Evolutionary conservation across 2,329 filamentous ascomycete genomes (phyloP), one percentile per base, ranked within the genome.

Genomic region (Diaporthe sp.): DNA sequence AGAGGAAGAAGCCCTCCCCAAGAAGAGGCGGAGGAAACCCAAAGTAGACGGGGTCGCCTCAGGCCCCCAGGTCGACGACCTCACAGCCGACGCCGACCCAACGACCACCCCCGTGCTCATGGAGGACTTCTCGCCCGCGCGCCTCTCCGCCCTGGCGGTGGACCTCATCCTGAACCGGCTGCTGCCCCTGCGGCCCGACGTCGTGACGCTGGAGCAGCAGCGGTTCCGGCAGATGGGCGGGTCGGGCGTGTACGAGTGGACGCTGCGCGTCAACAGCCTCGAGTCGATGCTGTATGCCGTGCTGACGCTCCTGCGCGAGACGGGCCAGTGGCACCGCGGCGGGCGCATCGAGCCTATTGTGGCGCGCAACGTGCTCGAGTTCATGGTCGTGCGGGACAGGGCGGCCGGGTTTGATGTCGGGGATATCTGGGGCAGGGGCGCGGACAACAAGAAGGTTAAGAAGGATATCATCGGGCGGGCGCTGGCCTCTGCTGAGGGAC

Each of bases 251-350:
- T 90, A 92, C 75, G 94, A 97, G 83, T 97, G 95, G 95, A 96
- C 94, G 4, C 81, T 97, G 54, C 87, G 94, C 1, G 94, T 97
- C 12, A 96, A 96, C 77, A 92, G 93, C 79, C 88, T 97, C 30
- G 95, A 97, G 82, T 91, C 91, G 5, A 97, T 97, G 91, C 83
- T 97, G 0, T 93, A 95, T 85, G 92, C 93, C 12, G 87, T 92
- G 17, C 82, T 96, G 50, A 86, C 88, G 68, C 89, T 92, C 0
- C 80, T 94, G 64, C 83, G 83, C 60, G 81, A 84, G 25, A 82
- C 88, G 66, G 84, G 84, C 1, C 74, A 81, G 3, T 87, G 85
- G 85, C 76, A 80, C 25, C 30, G 28, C 15, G 85, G 85, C n/a
- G 78, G 79, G 15, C 52, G 68, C 30, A 33, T 76, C n/a, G 10